phyloP scores from a whole-genome alignment of 768 basidiomycete species.

The Russula earlei region DNA sequence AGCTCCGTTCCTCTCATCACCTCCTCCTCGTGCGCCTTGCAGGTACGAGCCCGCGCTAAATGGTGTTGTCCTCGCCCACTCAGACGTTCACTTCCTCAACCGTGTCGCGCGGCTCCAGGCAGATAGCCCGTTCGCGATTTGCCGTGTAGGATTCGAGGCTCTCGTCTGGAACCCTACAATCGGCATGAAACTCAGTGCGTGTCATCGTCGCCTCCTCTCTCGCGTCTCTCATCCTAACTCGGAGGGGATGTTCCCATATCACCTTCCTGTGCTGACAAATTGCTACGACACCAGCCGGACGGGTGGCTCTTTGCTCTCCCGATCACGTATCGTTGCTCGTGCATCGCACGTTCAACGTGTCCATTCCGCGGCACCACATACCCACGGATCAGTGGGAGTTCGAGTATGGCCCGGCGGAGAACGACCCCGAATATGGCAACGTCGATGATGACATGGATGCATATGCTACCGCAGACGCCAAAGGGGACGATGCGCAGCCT shows the following conservation, averaged over 20 bases:
- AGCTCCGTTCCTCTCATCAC: neutral
- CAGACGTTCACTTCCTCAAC: constrained; percentile 59
- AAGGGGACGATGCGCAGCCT: constrained; percentile 21
- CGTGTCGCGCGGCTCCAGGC: constrained; percentile 57
- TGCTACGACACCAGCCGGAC: constrained; percentile 49
- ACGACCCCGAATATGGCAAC: constrained; percentile 63
- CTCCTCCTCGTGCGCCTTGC: neutral
- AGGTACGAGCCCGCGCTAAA: constrained; percentile 85
- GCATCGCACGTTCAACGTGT: constrained; percentile 89
- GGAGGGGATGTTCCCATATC: neutral
- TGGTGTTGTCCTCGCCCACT: constrained; percentile 83
- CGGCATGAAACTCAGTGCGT: constrained; percentile 70
- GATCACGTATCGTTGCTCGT: constrained; percentile 88
- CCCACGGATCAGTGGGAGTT: constrained; percentile 74
- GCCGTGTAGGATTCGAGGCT: constrained; percentile 67
- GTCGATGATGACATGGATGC: constrained; percentile 19
- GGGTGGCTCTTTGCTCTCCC: constrained; percentile 79
- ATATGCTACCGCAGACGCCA: constrained; percentile 17
- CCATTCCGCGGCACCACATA: constrained; percentile 88
- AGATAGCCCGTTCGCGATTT: constrained; percentile 81
- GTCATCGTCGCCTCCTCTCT: neutral
- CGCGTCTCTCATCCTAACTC: neutral
- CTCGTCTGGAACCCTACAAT: constrained; percentile 83
- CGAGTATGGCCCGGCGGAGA: constrained; percentile 75
- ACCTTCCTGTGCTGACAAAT: neutral